phyloP scores from a whole-genome alignment of 306 rosid species.

The Glycyrrhiza uralensis region DNA sequence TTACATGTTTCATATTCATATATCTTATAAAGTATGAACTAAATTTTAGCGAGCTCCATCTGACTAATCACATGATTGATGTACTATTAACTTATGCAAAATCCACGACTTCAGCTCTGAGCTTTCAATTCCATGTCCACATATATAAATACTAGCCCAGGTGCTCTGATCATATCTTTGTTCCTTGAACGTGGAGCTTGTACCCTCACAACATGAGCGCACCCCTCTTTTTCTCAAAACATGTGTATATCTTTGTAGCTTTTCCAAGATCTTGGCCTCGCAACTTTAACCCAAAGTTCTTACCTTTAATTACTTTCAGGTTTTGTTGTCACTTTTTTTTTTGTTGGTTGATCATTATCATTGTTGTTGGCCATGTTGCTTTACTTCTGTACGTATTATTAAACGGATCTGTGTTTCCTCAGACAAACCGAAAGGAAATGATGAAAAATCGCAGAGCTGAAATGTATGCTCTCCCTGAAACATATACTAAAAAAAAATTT shows the following conservation, averaged over 20 bases:
- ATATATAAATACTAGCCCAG: background rate
- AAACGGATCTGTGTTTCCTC: background rate
- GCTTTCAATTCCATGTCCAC: background rate
- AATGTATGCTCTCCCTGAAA: background rate
- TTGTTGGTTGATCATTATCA: background rate
- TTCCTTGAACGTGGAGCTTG: slow-evolving; percentile 40
- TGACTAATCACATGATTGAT: slow-evolving; percentile 12
- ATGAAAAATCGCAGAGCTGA: background rate
- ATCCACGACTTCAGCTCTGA: background rate
- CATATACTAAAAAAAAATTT: background rate
- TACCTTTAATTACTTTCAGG: background rate
- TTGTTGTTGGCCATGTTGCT: background rate
- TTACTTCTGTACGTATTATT: background rate
- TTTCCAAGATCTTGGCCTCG: background rate
- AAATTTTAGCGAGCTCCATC: background rate
- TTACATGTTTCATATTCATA: background rate
- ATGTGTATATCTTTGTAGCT: background rate
- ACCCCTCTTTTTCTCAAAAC: background rate
- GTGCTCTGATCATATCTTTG: background rate
- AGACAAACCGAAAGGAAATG: background rate
- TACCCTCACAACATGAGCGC: slow-evolving; percentile 17
- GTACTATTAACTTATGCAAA: background rate
- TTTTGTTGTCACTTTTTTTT: background rate
- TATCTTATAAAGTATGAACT: background rate
- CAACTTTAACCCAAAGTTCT: slow-evolving; percentile 19